Evolutionary conservation across 75 land plant genomes (phyloP).

Genomic region (Picea sitchensis): DNA sequence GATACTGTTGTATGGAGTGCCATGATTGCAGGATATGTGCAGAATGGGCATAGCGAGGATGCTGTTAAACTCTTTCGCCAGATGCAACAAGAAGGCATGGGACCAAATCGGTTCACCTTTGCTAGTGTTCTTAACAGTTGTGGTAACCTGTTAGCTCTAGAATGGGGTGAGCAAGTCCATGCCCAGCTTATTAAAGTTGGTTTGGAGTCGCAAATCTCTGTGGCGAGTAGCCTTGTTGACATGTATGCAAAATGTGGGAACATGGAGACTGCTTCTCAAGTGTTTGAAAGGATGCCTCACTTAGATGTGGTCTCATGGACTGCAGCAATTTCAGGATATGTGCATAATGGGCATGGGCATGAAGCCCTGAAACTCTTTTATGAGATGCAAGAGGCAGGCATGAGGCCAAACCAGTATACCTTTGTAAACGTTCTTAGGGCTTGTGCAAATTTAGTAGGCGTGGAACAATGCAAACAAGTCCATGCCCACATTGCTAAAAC

Average conservation of each 20-base stretch:
- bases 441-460: conserved; percentile 11
- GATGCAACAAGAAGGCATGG: background rate
- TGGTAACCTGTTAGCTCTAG: background rate
- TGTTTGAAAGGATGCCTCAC: conserved; percentile 17
- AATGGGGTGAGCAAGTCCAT: background rate
- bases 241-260: conserved; percentile 32
- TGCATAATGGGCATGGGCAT: conserved; percentile 11
- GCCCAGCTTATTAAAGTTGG: background rate
- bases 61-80: background rate
- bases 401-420: conserved; percentile 15
- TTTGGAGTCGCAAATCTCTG: background rate
- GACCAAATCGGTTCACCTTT: background rate
- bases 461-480: conserved; percentile 7
- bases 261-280: conserved; percentile 18
- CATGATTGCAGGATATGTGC: conserved; percentile 14
- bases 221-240: conserved; percentile 25
- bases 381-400: conserved; percentile 19
- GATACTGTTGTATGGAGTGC: conserved; percentile 42
- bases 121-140: background rate
- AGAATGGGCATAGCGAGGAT: background rate
- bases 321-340: conserved; percentile 14
- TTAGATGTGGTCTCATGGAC: conserved; percentile 19
- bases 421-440: conserved; percentile 8
- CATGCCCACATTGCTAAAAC: conserved; percentile 12
- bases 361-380: conserved; percentile 18